These are phyloP conservation scores for Solanum clarkiae DNA, from an alignment of 257 asterid species.

Conservation along the genomic window DNA sequence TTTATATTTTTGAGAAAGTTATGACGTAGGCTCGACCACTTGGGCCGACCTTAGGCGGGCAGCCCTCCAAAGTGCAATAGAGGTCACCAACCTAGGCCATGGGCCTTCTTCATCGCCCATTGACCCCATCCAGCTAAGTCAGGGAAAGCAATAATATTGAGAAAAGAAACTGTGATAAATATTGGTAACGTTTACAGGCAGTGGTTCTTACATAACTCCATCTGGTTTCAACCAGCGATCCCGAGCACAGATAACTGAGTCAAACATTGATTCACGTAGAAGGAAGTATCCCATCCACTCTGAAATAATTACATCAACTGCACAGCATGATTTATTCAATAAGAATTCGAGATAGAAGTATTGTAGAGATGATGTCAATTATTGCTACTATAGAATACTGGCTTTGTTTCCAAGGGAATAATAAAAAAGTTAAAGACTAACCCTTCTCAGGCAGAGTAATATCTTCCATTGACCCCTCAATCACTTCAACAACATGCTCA, in stretches of 20 bases:
- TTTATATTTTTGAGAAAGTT: background rate
- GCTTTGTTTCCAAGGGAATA: background rate
- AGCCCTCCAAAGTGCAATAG: slow-evolving; percentile 22
- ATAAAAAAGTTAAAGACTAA: slow-evolving; percentile 1
- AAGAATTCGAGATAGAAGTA: background rate
- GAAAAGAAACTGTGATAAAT: background rate
- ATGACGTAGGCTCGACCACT: slow-evolving; percentile 22
- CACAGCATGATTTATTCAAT: slow-evolving; percentile 4
- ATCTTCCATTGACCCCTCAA: slow-evolving; percentile 91
- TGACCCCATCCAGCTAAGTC: slow-evolving; percentile 19
- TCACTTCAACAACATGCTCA: slow-evolving; percentile 70
- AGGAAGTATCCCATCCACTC: slow-evolving; percentile 99
- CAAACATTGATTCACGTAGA: slow-evolving; percentile 98
- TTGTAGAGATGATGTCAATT: background rate
- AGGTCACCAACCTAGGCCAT: slow-evolving; percentile 15
- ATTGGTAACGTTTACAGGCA: background rate
- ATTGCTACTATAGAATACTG: background rate
- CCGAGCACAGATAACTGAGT: slow-evolving; percentile 86
- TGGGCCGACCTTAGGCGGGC: slow-evolving; percentile 27
- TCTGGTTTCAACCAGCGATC: slow-evolving; percentile 85
- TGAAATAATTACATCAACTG: slow-evolving; percentile 94
- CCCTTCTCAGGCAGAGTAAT: slow-evolving; percentile 87
- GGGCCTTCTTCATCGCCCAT: background rate
- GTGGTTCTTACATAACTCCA: slow-evolving; percentile 75
- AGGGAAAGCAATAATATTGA: background rate